Percentiles rank a stretch among this genome's conserved stretches.
Conservation (phyloP, 148 eudicot species). For the Chenopodium berlandieri region DNA sequence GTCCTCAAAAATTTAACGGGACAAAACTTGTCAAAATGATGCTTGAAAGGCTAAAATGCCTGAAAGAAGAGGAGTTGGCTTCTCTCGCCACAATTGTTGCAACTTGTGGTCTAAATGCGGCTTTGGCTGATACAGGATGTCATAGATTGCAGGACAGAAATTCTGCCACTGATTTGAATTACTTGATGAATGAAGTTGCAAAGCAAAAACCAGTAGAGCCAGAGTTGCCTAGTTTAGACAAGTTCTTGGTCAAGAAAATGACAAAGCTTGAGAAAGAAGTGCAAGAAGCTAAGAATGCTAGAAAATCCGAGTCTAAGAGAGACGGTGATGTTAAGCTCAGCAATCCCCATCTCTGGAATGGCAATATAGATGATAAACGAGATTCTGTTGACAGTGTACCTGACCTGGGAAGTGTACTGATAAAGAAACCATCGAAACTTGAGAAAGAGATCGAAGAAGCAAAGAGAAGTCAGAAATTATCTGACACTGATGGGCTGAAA, state of each 20-base stretch:
- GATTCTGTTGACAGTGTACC: constrained; percentile 28
- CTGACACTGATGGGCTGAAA: constrained; percentile 26
- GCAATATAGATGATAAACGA: neutral
- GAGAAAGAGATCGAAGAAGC: constrained; percentile 61
- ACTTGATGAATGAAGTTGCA: constrained; percentile 19
- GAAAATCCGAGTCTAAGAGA: constrained; percentile 39
- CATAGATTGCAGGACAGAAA: constrained; percentile 20
- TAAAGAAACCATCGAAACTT: constrained; percentile 59
- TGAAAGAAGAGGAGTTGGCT: constrained; percentile 87
- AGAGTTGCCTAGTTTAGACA: constrained; percentile 71
- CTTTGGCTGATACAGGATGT: constrained; percentile 53
- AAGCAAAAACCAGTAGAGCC: constrained; percentile 40
- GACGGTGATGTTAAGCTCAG: neutral
- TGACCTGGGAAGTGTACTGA: constrained; percentile 44
- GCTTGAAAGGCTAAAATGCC: constrained; percentile 71
- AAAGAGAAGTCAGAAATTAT: constrained; percentile 35
- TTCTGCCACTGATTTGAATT: constrained; percentile 21
- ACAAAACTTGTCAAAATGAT: constrained; percentile 62
- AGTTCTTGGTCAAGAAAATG: constrained; percentile 69
- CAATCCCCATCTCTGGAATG: neutral
- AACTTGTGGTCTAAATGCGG: constrained; percentile 88
- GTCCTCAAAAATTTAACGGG: constrained; percentile 49
- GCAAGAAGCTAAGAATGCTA: constrained; percentile 66
- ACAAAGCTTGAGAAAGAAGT: constrained; percentile 84
- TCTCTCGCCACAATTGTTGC: constrained; percentile 93